Evolutionary conservation across 768 basidiomycete species (phyloP).

Genomic region (Strobilomyces dryophilus): DNA sequence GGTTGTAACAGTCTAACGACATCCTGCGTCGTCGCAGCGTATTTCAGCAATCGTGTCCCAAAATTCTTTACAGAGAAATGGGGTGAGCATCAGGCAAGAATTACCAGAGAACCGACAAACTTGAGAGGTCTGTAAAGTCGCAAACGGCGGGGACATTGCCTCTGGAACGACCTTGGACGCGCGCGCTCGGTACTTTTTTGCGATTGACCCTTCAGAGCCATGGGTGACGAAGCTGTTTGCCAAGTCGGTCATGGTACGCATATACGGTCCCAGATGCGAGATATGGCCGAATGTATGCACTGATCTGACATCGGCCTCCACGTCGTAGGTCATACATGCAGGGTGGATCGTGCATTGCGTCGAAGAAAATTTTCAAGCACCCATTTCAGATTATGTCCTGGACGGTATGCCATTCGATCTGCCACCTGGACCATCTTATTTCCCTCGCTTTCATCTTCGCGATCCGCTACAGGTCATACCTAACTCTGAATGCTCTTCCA

Average conservation of each 20-base stretch:
- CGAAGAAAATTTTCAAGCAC: slow-evolving; percentile 21
- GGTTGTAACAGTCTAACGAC: not conserved
- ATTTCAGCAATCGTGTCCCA: slow-evolving; percentile 27
- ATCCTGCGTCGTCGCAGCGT: slow-evolving; percentile 15
- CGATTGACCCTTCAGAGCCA: slow-evolving; percentile 23
- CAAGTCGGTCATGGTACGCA: slow-evolving; percentile 28
- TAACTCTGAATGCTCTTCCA: slow-evolving; percentile 2
- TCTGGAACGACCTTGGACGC: slow-evolving; percentile 7
- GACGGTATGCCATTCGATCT: slow-evolving; percentile 22
- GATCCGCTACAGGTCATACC: not conserved
- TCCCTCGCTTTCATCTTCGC: not conserved
- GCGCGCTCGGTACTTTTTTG: slow-evolving; percentile 29
- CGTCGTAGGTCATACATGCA: slow-evolving; percentile 27
- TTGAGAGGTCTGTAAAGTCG: slow-evolving; percentile 7
- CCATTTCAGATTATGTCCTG: slow-evolving; percentile 27
- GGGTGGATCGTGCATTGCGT: slow-evolving; percentile 30
- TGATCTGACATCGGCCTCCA: not conserved
- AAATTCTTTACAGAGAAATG: slow-evolving; percentile 17
- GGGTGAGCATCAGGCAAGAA: slow-evolving; percentile 13
- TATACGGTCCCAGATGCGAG: not conserved
- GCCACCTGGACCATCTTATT: not conserved
- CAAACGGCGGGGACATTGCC: slow-evolving; percentile 22
- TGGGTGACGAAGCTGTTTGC: slow-evolving; percentile 25
- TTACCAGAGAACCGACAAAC: not conserved
- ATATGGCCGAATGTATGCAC: slow-evolving; percentile 8